Conservation (phyloP, 75 land plant genomes). For the Pinus taeda region DNA sequence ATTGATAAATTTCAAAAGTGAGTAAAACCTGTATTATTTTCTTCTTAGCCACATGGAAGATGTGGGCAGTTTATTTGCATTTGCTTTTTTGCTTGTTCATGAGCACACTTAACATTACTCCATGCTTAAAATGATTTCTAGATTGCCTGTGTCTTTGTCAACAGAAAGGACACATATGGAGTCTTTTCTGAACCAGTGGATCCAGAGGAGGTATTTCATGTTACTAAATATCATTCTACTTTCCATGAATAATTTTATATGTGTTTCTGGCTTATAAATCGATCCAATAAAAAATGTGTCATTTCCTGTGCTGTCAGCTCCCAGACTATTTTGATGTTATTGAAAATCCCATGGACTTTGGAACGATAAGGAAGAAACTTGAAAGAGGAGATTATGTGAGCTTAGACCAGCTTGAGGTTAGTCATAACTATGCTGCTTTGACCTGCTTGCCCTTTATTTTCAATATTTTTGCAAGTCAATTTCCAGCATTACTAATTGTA, state of each 20-base stretch:
- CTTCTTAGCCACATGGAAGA: neutral
- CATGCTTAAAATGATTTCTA: neutral
- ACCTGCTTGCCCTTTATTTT: neutral
- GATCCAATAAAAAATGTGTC: slow-evolving; percentile 2
- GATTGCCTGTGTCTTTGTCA: slow-evolving; percentile 4
- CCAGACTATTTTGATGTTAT: slow-evolving; percentile 91
- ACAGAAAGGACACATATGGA: slow-evolving; percentile 88
- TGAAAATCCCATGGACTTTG: slow-evolving; percentile 91
- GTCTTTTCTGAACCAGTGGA: slow-evolving; percentile 94
- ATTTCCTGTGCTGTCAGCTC: slow-evolving; percentile 47
- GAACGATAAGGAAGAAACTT: slow-evolving; percentile 75
- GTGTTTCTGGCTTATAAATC: neutral
- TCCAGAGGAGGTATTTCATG: slow-evolving; percentile 58
- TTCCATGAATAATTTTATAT: neutral
- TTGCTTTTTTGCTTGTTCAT: neutral
- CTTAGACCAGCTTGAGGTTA: slow-evolving; percentile 83
- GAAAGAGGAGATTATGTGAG: slow-evolving; percentile 42
- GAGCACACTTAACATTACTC: neutral
- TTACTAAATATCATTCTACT: neutral
- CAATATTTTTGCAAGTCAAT: neutral
- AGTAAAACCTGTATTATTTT: slow-evolving; percentile 16
- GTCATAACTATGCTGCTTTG: slow-evolving; percentile 6
- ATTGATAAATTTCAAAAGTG: slow-evolving; percentile 87
- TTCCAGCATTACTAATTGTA: neutral
- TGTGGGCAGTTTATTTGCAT: neutral